Conservation (phyloP, 306 rosid genomes). For the Mimosa pudica region DNA sequence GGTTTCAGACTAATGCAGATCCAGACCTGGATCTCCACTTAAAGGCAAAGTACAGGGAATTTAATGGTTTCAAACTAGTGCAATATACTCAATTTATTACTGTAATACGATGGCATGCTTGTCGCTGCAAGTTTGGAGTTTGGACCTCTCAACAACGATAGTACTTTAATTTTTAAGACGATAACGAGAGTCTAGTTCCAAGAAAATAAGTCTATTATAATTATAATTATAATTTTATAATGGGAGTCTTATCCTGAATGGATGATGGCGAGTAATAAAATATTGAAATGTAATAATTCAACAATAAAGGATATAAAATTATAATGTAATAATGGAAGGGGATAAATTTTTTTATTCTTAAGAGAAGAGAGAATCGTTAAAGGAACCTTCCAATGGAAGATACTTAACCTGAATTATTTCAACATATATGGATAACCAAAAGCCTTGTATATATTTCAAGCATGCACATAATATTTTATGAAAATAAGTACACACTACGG, state of each 20-base stretch:
- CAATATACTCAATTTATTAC: background rate
- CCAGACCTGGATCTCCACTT: no score
- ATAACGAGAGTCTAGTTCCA: background rate
- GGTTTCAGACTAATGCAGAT: no score
- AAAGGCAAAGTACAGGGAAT: no score
- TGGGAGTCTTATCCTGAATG: background rate
- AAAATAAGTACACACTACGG: no score
- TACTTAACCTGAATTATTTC: background rate
- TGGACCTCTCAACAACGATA: background rate
- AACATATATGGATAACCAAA: background rate
- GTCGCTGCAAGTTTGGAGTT: background rate
- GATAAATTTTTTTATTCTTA: background rate
- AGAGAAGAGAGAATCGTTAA: background rate
- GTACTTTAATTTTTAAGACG: background rate
- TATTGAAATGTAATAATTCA: background rate
- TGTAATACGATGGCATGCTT: background rate
- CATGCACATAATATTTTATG: no score
- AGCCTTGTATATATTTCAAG: background rate
- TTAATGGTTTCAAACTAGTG: no score
- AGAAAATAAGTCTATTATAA: background rate
- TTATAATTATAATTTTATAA: background rate
- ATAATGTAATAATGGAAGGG: background rate
- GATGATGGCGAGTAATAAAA: background rate
- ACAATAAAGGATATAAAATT: background rate
- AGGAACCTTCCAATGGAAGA: slow-evolving; percentile 7